Evolutionary conservation across 176 grass and related monocot genomes (phyloP).

Genomic region (Oryza officinalis): DNA sequence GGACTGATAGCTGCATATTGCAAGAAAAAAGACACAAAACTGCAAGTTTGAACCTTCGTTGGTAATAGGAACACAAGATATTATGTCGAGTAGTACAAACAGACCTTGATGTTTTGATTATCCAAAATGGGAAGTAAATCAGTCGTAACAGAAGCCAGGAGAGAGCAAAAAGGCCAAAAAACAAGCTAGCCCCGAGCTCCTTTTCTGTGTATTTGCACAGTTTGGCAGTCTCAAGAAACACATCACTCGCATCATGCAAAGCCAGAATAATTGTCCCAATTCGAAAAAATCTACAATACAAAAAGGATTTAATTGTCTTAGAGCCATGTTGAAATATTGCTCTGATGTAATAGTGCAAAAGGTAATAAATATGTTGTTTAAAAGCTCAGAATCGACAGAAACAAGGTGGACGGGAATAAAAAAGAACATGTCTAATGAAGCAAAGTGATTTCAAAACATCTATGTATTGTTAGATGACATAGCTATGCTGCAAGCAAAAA

Average conservation of each 20-base stretch:
- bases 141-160: constrained; percentile 88
- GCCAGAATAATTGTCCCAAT: constrained; percentile 91
- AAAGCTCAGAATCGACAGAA: constrained; percentile 27
- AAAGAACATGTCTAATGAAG: constrained; percentile 1
- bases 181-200: constrained; percentile 82
- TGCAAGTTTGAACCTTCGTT: constrained; percentile 22
- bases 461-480: constrained; percentile 13
- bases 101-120: constrained; percentile 95
- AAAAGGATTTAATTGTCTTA: constrained; percentile 20
- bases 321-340: neutral
- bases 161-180: constrained; percentile 88
- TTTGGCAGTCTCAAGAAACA: constrained; percentile 95
- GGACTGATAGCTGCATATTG: constrained; percentile 67
- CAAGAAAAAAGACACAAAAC: constrained; percentile 13
- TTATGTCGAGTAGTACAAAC: constrained; percentile 28
- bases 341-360: neutral
- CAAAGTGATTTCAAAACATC: constrained; percentile 13
- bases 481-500: neutral
- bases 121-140: constrained; percentile 99
- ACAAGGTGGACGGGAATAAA: neutral
- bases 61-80: constrained; percentile 7
- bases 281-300: constrained; percentile 77
- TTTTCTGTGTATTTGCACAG: constrained; percentile 96
- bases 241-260: constrained; percentile 90
- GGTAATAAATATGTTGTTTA: neutral